A percentile compares a stretch with the other conserved stretches of the same genome.
These are phyloP conservation scores for Wallacemonas collosoma DNA, from an alignment of 208 protist species.

Conservation along the genomic window DNA sequence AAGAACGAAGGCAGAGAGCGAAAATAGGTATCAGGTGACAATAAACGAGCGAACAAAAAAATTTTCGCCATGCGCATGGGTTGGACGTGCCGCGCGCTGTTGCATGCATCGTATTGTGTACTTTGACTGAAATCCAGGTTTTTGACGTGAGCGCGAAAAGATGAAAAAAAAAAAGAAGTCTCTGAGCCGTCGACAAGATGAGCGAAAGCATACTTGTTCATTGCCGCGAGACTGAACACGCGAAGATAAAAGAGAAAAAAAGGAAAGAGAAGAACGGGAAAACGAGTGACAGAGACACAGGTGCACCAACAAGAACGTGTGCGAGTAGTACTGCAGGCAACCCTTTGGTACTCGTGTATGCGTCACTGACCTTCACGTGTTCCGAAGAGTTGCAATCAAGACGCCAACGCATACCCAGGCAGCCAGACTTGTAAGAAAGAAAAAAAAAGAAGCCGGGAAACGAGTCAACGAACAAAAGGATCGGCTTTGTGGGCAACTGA, in stretches of 20 bases:
- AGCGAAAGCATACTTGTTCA: too few relatives aligned
- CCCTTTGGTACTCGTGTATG: too few relatives aligned
- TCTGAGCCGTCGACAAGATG: too few relatives aligned
- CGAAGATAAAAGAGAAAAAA: not conserved
- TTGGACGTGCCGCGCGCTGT: not conserved
- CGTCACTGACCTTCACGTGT: too few relatives aligned
- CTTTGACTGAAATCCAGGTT: not conserved
- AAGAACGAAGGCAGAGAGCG: not conserved
- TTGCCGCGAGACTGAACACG: not conserved
- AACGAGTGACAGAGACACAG: slow-evolving; percentile 12
- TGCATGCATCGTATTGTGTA: not conserved
- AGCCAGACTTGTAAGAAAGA: slow-evolving; percentile 10
- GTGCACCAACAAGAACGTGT: not conserved
- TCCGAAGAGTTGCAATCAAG: too few relatives aligned
- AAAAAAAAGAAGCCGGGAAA: slow-evolving; percentile 23
- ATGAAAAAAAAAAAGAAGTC: too few relatives aligned
- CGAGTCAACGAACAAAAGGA: slow-evolving; percentile 5
- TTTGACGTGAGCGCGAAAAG: not conserved
- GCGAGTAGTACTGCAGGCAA: too few relatives aligned
- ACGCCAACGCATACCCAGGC: too few relatives aligned
- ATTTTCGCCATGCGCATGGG: not conserved
- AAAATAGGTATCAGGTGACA: not conserved
- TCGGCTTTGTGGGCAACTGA: too few relatives aligned
- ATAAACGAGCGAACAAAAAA: not conserved
- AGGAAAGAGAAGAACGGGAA: slow-evolving; percentile 8